Base-by-base conservation (phyloP, 306 rosid genomes). In the Ceratonia siliqua region DNA sequence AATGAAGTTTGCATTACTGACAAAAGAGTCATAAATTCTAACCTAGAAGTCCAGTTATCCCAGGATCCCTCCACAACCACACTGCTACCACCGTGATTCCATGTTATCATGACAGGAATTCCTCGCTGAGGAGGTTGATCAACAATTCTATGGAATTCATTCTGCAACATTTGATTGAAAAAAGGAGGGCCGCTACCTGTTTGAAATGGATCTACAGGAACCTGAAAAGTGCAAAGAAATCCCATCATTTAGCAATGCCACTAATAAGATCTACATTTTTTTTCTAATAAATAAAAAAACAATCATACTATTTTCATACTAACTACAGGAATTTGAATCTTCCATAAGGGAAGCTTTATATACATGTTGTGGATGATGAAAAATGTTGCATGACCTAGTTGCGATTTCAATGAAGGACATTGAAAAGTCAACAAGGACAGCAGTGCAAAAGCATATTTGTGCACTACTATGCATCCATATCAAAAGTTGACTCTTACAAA, bases 31-130 rank as follows among this genome's bases (percentile, higher is more conserved):
- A 61, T 39, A 24, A 58, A 46, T 53, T 56, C 71, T 79, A 73
- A 89, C 98, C 96, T 93, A 42, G 91, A 80, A 49, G 80, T 46
- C 98, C 98, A 93, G 82, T 89, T 85, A 86, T 93, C 96, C 98
- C 98, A 93, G 64, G 98, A 91, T 73, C 98, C 98, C 89, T 93
- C 96, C 53, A 91, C 89, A 52, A 79, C 88, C 49, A 93, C 95
- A 72, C 55, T 84, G 73, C 63, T 85, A 74, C 98, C 97, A 66
- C 93, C 98, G 42, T 65, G 85, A 43, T 18, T 82, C 98, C 98
- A 93, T 3, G 93, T 89, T 79, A 93, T 83, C 86, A 93, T 78
- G 39, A 89, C 88, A 9, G 98, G 94, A 59, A 89, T 78, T 68
- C 89, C 96, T 67, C 76, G 90, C 77, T 89, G 90, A 25, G 86